Base-by-base conservation (phyloP, 805 yeast genomes). In the Brettanomyces nanus region DNA sequence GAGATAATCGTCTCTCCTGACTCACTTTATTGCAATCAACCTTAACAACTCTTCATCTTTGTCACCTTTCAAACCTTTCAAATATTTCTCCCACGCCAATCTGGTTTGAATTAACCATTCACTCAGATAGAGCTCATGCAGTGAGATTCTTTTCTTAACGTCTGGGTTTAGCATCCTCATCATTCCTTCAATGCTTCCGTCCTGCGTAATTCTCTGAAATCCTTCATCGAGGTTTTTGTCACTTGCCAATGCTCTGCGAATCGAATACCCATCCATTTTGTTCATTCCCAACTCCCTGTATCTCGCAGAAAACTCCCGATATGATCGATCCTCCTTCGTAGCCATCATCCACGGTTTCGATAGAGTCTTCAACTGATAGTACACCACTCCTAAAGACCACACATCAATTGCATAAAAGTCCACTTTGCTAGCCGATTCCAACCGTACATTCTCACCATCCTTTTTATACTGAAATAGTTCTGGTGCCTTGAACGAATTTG, bases 401-500 rank as follows among this genome's bases (percentile, higher is more conserved):
- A 63, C 57, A 52, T 74, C 80, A 17, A 63, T 47, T 3, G 63
- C 51, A 37, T 62, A 63, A 39, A 65, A 63, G 35, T 61, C 43
- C 9, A 54, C 33, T 10, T 37, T 34, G 18, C 18, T 7, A 19
- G 33, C 7, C 6, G 33, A 28, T 29, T 25, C 47, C 33, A 43
- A 56, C 4, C 41, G 37, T 11, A 31, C 21, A 28, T 36, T 30
- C 6, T 22, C 35, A 1, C 35, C 23, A 5, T 36, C 31, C 5
- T 35, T 35, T 19, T 27, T 31, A 10, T 37, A 48, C 4, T 19
- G 34, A 36, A 45, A 68, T 22, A 72, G 43, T 46, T 74, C 80
- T 0, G 80, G 80, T 0, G 79, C 69, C 46, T 71, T 74, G 54
- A 71, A 74, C 5, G 75, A 66, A 19, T 61, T 61, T 1, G 80